Evolutionary conservation across 768 basidiomycete species (phyloP).

Genomic region (Rhizopogon sp.): DNA sequence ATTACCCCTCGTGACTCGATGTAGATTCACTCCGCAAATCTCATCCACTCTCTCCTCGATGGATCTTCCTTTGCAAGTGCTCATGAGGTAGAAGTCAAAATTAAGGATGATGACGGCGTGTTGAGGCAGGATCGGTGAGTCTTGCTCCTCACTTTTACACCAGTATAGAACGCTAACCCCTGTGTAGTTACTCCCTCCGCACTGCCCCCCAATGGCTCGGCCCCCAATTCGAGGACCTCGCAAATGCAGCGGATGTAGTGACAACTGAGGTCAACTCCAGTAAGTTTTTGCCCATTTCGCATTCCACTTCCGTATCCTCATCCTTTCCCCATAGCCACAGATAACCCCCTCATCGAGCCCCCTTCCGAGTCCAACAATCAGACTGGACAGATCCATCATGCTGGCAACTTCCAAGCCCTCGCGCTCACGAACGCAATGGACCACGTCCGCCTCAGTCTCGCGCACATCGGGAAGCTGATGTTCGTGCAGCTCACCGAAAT

Average conservation of each 20-base stretch:
- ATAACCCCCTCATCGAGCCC: constrained; percentile 84
- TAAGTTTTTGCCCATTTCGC: constrained; percentile 28
- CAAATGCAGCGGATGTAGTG: constrained; percentile 57
- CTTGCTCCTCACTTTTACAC: not conserved
- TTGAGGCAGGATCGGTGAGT: constrained; percentile 77
- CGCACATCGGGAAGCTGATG: constrained; percentile 65
- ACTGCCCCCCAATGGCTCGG: constrained; percentile 84
- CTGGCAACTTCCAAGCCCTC: constrained; percentile 90
- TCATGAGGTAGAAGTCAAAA: constrained; percentile 69
- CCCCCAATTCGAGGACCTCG: constrained; percentile 78
- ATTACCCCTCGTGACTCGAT: not conserved
- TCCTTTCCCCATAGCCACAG: constrained; percentile 53
- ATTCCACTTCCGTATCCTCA: not conserved
- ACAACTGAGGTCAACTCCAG: constrained; percentile 80
- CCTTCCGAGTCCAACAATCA: constrained; percentile 47
- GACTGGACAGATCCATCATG: constrained; percentile 58
- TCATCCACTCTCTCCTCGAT: constrained; percentile 63
- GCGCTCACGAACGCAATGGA: constrained; percentile 85
- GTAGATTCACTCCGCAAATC: constrained; percentile 65
- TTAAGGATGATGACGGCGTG: constrained; percentile 66
- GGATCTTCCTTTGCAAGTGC: constrained; percentile 64
- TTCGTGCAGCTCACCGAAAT: constrained; percentile 60
- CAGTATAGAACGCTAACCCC: not conserved
- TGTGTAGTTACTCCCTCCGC: constrained; percentile 39
- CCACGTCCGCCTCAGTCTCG: constrained; percentile 70